These are phyloP conservation scores for Fusarium sulawesiense DNA, from an alignment of 2,329 filamentous ascomycete species.

Conservation along the genomic window DNA sequence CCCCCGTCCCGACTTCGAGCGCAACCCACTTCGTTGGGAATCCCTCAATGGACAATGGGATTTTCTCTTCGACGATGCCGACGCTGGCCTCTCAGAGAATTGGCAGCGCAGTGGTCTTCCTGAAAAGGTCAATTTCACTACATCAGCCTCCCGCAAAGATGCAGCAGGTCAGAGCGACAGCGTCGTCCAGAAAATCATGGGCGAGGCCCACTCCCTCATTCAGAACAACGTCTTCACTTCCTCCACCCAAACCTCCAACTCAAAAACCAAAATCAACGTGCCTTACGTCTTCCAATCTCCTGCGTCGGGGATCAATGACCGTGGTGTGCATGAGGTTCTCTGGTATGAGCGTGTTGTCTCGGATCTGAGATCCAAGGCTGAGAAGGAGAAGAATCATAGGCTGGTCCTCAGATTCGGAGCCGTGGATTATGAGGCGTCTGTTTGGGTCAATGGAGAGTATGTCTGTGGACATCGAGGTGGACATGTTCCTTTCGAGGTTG, in stretches of 20 bases:
- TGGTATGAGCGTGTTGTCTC: conserved; percentile 71
- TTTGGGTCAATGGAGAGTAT: conserved; percentile 66
- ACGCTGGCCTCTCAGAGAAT: conserved; percentile 62
- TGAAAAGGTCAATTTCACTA: conserved; percentile 50
- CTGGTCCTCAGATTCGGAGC: conserved; percentile 68
- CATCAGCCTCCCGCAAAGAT: conserved; percentile 43
- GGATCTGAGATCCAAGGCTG: conserved; percentile 60
- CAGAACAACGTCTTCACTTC: conserved; percentile 57
- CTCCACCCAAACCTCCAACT: conserved; percentile 48
- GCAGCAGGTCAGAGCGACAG: conserved; percentile 47
- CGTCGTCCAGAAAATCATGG: conserved; percentile 59
- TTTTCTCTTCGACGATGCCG: conserved; percentile 73
- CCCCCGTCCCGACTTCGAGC: conserved; percentile 73
- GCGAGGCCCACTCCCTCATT: conserved; percentile 60
- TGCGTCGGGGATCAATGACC: conserved; percentile 71
- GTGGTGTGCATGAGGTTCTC: conserved; percentile 72
- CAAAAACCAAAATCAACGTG: conserved; percentile 67
- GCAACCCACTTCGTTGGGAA: conserved; percentile 65
- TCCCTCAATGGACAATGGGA: conserved; percentile 73
- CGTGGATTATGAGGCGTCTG: conserved; percentile 69
- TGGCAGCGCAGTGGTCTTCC: conserved; percentile 68
- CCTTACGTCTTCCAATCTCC: conserved; percentile 74
- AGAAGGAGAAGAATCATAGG: conserved; percentile 55
- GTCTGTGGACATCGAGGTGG: conserved; percentile 68
- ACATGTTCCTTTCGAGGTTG: conserved; percentile 69